A percentile compares a stretch with the other conserved stretches of the same genome.
phyloP scores from a whole-genome alignment of 202 grass and related monocot species.

The Elaeis oleifera region DNA sequence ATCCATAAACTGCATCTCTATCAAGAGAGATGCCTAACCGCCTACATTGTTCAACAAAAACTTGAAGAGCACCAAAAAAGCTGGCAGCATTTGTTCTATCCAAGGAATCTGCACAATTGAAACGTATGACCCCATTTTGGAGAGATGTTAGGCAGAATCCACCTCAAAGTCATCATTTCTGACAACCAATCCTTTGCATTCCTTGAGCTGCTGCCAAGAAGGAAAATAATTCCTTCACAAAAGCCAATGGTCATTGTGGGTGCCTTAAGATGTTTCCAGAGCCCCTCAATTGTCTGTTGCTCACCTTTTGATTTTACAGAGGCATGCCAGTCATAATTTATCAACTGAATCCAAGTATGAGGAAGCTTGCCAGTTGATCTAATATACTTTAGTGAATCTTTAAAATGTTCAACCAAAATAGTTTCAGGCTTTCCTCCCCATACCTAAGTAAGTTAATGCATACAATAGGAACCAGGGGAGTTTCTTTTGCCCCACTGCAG shows the following conservation, averaged over 20 bases:
- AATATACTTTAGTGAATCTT: conserved; percentile 58
- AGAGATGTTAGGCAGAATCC: conserved; percentile 65
- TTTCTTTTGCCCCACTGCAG: conserved; percentile 55
- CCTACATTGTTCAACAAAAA: conserved; percentile 97
- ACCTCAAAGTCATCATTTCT: conserved; percentile 42
- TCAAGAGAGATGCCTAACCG: conserved; percentile 70
- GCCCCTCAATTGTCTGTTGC: conserved; percentile 72
- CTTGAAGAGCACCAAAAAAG: conserved; percentile 96
- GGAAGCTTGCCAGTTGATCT: conserved; percentile 63
- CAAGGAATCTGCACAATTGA: conserved; percentile 98
- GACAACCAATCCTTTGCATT: conserved; percentile 67
- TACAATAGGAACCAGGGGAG: conserved; percentile 61
- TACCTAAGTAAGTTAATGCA: conserved; percentile 91
- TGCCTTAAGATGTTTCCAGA: conserved; percentile 82
- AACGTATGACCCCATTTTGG: conserved; percentile 93
- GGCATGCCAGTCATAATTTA: conserved; percentile 99
- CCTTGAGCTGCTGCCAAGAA: conserved; percentile 53
- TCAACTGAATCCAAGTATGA: conserved; percentile 82
- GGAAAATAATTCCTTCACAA: conserved; percentile 82
- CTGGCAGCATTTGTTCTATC: conserved; percentile 98
- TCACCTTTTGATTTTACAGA: conserved; percentile 76
- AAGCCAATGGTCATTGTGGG: conserved; percentile 83
- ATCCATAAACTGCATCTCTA: conserved; percentile 54
- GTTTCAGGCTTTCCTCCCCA: conserved; percentile 73
- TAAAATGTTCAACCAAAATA: conserved; percentile 84